These are phyloP conservation scores for Quercus variabilis DNA, from an alignment of 306 rosid genomes.

Conservation along the genomic window DNA sequence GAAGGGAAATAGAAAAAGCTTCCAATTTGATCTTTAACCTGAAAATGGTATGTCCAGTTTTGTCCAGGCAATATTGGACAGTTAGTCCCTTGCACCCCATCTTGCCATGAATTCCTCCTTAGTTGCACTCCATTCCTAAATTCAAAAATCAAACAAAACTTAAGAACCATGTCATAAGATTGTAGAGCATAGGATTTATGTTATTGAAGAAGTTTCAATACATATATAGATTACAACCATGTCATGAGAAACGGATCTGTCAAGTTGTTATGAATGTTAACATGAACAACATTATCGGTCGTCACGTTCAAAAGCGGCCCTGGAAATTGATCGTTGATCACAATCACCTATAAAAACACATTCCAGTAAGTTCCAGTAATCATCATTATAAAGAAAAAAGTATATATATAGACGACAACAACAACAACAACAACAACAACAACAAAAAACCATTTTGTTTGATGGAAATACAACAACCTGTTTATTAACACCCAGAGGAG, in stretches of 20 bases:
- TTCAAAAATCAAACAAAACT: not conserved
- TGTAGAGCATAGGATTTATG: too few relatives aligned
- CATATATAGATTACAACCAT: not conserved
- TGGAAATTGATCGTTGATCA: not conserved
- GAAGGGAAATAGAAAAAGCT: slow-evolving; percentile 7
- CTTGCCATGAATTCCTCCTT: slow-evolving; percentile 15
- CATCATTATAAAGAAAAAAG: not conserved
- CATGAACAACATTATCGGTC: not conserved
- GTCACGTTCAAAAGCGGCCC: slow-evolving; percentile 1
- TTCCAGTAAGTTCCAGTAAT: not conserved
- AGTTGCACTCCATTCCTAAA: slow-evolving; percentile 10
- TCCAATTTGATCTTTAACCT: slow-evolving; percentile 3
- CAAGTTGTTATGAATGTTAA: slow-evolving; percentile 1
- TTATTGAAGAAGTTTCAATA: not conserved
- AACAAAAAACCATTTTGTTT: not conserved
- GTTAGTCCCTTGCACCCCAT: slow-evolving; percentile 8
- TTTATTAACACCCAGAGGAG: slow-evolving; percentile 5
- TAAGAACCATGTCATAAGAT: not conserved
- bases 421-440: too few relatives aligned
- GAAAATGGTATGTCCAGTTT: not conserved
- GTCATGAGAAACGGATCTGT: slow-evolving; percentile 3
- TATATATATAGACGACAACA: too few relatives aligned
- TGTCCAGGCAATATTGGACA: slow-evolving; percentile 11
- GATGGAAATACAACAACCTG: not conserved
- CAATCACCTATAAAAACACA: not conserved